Conservation (phyloP, 192 early-diverging fungal genomes). For the Radiomyces spectabilis region DNA sequence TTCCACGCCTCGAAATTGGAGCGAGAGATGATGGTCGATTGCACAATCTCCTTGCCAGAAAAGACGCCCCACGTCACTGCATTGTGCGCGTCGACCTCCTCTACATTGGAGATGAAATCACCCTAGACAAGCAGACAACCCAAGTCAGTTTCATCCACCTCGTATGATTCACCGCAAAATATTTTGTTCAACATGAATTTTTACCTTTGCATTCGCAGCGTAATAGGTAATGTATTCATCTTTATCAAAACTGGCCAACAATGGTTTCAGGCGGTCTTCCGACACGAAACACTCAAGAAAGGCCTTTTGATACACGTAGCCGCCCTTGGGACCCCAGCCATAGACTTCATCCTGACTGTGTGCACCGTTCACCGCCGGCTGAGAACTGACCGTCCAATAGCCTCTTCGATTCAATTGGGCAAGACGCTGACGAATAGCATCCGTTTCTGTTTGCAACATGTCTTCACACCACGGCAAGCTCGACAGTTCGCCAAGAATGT, state of each 20-base stretch:
- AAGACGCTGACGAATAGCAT: constrained; percentile 51
- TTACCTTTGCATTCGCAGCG: constrained; percentile 70
- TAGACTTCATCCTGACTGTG: constrained; percentile 54
- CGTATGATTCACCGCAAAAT: too few species aligned
- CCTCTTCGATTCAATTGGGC: constrained; percentile 53
- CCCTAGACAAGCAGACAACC: constrained; percentile 27
- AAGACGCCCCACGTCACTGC: constrained; percentile 91
- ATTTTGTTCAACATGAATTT: constrained; percentile 38
- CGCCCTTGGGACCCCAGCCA: constrained; percentile 82
- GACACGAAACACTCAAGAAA: constrained; percentile 80
- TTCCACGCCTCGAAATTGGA: constrained; percentile 77
- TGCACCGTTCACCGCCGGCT: constrained; percentile 76
- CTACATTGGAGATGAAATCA: constrained; percentile 58
- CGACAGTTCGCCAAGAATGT: constrained; percentile 52
- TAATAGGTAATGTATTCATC: constrained; percentile 79
- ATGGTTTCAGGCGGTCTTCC: constrained; percentile 42
- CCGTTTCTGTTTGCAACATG: constrained; percentile 51
- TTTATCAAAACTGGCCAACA: constrained; percentile 45
- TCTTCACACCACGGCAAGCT: constrained; percentile 70
- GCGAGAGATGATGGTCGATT: constrained; percentile 76
- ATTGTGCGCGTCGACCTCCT: constrained; percentile 52
- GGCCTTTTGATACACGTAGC: constrained; percentile 81
- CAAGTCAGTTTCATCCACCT: too few species aligned
- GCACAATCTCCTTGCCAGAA: constrained; percentile 83
- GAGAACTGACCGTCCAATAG: constrained; percentile 73